These are phyloP conservation scores for Dryadomyces quercus-mongolicae DNA, from an alignment of 2,329 filamentous ascomycete species.

Conservation along the genomic window DNA sequence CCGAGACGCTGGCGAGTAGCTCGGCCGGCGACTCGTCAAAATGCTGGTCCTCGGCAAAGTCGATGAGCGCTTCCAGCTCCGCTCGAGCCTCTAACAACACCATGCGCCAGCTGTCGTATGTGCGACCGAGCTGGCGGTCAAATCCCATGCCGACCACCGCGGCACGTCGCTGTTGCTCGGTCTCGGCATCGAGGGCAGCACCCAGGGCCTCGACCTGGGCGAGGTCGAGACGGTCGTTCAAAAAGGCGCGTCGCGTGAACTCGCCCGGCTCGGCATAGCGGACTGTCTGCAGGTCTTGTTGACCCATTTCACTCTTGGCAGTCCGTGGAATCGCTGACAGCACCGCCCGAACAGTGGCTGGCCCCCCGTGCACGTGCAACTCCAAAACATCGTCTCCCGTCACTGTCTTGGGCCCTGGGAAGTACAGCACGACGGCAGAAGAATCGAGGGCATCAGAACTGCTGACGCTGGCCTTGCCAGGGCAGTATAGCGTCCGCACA, in stretches of 20 bases:
- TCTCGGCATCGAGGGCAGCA: conserved; percentile 56
- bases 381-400: conserved; percentile 92
- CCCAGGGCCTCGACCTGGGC: conserved; percentile 65
- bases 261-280: conserved; percentile 92
- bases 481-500: conserved; percentile 57
- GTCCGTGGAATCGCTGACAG: conserved; percentile 57
- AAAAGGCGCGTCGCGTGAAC: conserved; percentile 85
- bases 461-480: conserved; percentile 3
- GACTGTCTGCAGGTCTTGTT: conserved; percentile 21
- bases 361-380: conserved; percentile 85
- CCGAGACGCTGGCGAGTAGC: conserved; percentile 57
- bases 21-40: conserved; percentile 77
- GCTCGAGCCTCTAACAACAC: conserved; percentile 70
- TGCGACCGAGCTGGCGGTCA: conserved; percentile 56
- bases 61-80: conserved; percentile 89
- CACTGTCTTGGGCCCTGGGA: conserved; percentile 67
- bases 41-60: conserved; percentile 95
- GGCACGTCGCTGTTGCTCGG: conserved; percentile 82
- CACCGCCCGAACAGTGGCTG: conserved; percentile 78
- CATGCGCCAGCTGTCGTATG: conserved; percentile 75
- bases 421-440: conserved; percentile 69
- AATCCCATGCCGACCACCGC: conserved; percentile 66
- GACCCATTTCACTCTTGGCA: neutral
- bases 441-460: conserved; percentile 56
- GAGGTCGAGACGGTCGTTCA: conserved; percentile 74